Evolutionary conservation across 2,329 filamentous ascomycete species (phyloP), one percentile per base, ranked within the genome.

Genomic region (Pseudopyricularia javanii): DNA sequence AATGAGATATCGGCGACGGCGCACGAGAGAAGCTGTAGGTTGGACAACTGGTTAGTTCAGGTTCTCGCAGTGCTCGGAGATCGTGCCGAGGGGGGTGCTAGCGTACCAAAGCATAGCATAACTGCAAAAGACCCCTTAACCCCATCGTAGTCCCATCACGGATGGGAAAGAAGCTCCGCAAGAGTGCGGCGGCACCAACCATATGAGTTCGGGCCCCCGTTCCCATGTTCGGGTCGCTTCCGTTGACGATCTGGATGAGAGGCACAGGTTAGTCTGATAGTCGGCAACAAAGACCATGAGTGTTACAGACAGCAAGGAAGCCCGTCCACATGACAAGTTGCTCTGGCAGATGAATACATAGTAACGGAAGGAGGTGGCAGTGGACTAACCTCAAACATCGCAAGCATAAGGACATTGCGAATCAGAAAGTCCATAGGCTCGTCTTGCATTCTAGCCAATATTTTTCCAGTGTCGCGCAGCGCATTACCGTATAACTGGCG

Each of bases 361-460:
- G 35, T 14, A 2, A 22, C 20, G 20, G 15, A 15, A n/a, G 15
- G 15, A n/a, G 15, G 34, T 7, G 34, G 20, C 34, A 37, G 2
- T 20, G 4, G n/a, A 56, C 67, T 59, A 64, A 82, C 79, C 70
- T 84, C 80, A 56, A 80, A 84, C 62, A 82, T 70, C 48, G 79
- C 78, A 57, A 84, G 71, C 58, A 79, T 70, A 43, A 83, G 68
- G 30, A 82, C 75, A 7, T 74, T 65, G 28, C 73, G 70, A 57
- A 80, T 69, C 15, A 76, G 70, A 9, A 74, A 69, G 47, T 73
- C 66, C 22, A 74, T 59, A 51, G 66, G 64, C 34, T 64, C 58
- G 52, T 61, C 59, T 28, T 64, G 54, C 22, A 65, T 58, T 33
- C 67, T 59, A 53, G 61, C 59, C 54, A 78, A 66, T 7, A 72